phyloP scores from a whole-genome alignment of 2,329 filamentous ascomycete genomes.

The Chlorencoelia australis region DNA sequence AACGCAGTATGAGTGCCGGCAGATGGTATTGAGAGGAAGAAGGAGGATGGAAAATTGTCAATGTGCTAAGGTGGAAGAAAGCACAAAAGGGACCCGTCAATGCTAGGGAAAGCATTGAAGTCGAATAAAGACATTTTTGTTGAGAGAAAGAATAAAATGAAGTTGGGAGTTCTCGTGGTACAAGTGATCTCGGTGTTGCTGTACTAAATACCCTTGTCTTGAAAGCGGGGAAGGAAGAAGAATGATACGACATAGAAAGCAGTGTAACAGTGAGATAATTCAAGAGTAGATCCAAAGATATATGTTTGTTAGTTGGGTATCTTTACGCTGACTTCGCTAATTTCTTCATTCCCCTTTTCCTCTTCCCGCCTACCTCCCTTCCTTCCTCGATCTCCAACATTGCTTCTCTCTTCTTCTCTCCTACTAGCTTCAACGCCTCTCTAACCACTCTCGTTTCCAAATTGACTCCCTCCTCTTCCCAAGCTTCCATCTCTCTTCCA shows the following conservation, averaged over 20 bases:
- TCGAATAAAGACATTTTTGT: too few species aligned
- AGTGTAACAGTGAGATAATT: too few species aligned
- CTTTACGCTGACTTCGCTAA: slow-evolving; percentile 2
- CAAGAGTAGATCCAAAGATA: too few species aligned
- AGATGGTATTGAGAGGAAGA: background rate
- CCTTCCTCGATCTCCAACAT: slow-evolving; percentile 85
- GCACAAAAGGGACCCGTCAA: too few species aligned
- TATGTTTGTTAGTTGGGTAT: background rate
- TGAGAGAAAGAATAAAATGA: background rate
- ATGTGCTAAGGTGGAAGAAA: too few species aligned
- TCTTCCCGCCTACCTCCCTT: slow-evolving; percentile 82
- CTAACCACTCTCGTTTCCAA: slow-evolving; percentile 82
- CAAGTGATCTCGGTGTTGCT: background rate
- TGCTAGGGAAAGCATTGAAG: background rate
- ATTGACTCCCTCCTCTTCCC: slow-evolving; percentile 85
- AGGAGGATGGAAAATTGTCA: too few species aligned
- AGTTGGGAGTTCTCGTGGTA: background rate
- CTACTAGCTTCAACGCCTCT: slow-evolving; percentile 78
- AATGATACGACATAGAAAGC: too few species aligned
- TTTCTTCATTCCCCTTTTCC: slow-evolving; percentile 52
- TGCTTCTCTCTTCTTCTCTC: slow-evolving; percentile 89
- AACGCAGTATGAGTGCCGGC: background rate
- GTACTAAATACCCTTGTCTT: background rate
- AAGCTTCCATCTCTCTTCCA: slow-evolving; percentile 69
- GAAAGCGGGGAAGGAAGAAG: background rate